Evolutionary conservation across 371 early-diverging fungal genomes (phyloP), one percentile per base, ranked within the genome.

Genomic region (Entomophthora muscae): DNA sequence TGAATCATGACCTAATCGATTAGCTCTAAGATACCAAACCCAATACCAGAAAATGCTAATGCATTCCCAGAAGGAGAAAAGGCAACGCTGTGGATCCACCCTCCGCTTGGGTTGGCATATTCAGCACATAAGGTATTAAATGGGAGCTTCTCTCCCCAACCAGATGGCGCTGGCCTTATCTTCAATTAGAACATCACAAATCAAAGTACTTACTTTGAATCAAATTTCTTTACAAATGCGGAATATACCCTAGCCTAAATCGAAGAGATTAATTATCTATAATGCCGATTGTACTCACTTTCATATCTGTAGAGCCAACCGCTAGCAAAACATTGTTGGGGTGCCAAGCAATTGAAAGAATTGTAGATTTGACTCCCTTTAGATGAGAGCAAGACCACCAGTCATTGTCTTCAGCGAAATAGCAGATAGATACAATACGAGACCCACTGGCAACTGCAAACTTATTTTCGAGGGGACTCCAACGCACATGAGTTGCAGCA

Each of bases 321-420:
- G 91, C 96, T 56, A 98, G 71, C 53, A 95, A 75, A 31, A 95
- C 84, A 70, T 89, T 93, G 76, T 95, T 92, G 23, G 97, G 95
- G 71, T 98, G 98, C 98, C 98, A 98, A 64, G 86, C 92, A 24
- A 98, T 64, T 59, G 83, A 83, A 32, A 94, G 76, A 1, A 95
- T 93, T 1, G 95, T 95, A 66, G 86, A 84, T 53, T 88, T 80
- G 65, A 96, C 87, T 31, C 91, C 93, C 72, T 93, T 90, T 66
- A 95, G 72, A 69, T 95, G 97, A 76, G 92, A 93, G 68, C 86
- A 80, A 51, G 84, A 86, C 93, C 97, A 97, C 98, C 95, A 95
- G 72, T 94, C 88, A 69, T 89, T 89, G 67, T 90, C 93, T 72
- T 88, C 88, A 65, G 90, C 96, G 77, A 91, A 97, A 71, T 95